phyloP scores from a whole-genome alignment of 139 green algal genomes.

The Zygnema cylindricum region DNA sequence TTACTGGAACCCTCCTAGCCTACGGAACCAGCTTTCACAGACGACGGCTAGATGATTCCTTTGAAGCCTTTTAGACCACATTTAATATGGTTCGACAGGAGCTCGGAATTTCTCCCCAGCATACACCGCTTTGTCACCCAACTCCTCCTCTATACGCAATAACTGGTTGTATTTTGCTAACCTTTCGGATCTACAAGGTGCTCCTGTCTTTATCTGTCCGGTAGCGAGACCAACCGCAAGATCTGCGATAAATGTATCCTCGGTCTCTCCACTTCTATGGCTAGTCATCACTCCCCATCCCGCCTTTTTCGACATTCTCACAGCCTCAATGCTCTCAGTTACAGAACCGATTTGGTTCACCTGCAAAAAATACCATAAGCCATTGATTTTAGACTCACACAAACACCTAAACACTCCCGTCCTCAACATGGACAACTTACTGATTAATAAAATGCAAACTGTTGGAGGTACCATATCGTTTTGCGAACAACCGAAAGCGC shows the following conservation, averaged over 20 bases:
- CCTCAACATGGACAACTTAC: no score
- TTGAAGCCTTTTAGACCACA: no score
- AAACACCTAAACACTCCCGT: no score
- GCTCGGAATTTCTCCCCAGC: conserved; percentile 65
- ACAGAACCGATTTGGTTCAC: conserved; percentile 98
- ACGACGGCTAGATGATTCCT: no score
- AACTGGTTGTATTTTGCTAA: conserved; percentile 99
- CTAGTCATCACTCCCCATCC: conserved; percentile 97
- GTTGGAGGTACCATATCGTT: no score
- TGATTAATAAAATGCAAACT: no score
- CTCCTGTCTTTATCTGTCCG: conserved; percentile 99
- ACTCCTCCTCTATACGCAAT: conserved; percentile 96
- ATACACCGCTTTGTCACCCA: conserved; percentile 76
- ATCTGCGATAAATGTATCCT: conserved; percentile 98
- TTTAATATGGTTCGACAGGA: conserved; percentile 55
- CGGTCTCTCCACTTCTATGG: conserved; percentile 92
- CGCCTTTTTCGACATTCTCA: conserved; percentile 87
- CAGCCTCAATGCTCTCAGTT: conserved; percentile 94
- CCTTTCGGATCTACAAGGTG: conserved; percentile 93
- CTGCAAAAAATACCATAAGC: no score
- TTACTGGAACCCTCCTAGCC: no score
- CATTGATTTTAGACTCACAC: no score
- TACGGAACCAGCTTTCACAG: no score
- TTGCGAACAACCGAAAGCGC: no score
- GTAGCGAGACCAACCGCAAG: conserved; percentile 93